Evolutionary conservation across 2,329 filamentous ascomycete species (phyloP).

Genomic region (Leptodontidium sp.): DNA sequence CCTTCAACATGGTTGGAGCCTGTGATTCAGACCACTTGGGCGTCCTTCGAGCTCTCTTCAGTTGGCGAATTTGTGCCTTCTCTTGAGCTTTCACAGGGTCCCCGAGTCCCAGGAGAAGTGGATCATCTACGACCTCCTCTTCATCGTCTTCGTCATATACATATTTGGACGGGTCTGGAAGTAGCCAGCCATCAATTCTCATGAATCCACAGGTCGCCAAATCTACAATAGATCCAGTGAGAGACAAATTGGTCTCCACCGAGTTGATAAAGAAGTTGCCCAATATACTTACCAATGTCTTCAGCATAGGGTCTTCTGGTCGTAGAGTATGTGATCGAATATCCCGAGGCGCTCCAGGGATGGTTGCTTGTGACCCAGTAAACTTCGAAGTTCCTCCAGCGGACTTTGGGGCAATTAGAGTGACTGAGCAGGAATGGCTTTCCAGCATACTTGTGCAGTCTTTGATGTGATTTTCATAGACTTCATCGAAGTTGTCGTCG

Average conservation of each 20-base stretch:
- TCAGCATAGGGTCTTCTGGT: constrained; percentile 68
- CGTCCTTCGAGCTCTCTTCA: constrained; percentile 60
- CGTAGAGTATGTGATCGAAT: constrained; percentile 68
- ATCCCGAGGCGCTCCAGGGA: constrained; percentile 68
- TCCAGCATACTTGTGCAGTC: constrained; percentile 76
- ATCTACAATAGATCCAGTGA: constrained; percentile 85
- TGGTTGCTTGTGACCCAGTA: constrained; percentile 62
- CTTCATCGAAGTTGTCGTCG: constrained; percentile 73
- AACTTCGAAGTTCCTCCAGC: constrained; percentile 64
- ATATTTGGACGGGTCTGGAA: constrained; percentile 74
- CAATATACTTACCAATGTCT: constrained; percentile 74
- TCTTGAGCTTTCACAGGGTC: constrained; percentile 50
- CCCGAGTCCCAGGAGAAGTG: constrained; percentile 35
- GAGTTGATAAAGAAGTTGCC: constrained; percentile 88
- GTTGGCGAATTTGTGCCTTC: constrained; percentile 54
- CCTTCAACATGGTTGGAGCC: constrained; percentile 61
- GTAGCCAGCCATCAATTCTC: constrained; percentile 88
- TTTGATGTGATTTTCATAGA: constrained; percentile 75
- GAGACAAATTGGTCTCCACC: constrained; percentile 86
- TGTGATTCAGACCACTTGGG: constrained; percentile 61
- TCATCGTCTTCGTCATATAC: constrained; percentile 59
- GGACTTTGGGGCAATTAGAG: constrained; percentile 69
- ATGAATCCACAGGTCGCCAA: constrained; percentile 87
- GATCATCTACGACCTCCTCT: constrained; percentile 50
- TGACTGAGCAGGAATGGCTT: constrained; percentile 75